phyloP scores from a whole-genome alignment of 2,329 filamentous ascomycete genomes.

The Ophiosphaerella herpotricha region DNA sequence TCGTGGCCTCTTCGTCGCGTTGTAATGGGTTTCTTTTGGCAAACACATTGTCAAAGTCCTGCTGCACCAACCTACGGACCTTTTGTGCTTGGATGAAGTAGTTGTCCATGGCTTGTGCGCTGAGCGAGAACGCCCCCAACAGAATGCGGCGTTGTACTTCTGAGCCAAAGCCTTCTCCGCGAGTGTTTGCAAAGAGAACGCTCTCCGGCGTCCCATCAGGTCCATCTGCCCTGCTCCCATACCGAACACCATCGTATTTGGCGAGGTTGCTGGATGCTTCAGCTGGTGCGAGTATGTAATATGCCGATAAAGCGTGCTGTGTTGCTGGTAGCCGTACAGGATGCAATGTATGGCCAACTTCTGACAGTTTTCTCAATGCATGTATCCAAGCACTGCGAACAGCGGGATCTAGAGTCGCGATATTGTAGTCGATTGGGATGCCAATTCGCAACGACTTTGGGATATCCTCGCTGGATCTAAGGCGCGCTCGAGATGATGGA shows the following conservation, averaged over 20 bases:
- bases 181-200: conserved; percentile 69
- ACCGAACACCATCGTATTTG: conserved; percentile 96
- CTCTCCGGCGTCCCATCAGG: conserved; percentile 61
- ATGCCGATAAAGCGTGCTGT: conserved; percentile 82
- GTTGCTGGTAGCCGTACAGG: conserved; percentile 83
- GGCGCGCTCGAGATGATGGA: conserved; percentile 56
- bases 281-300: conserved; percentile 93
- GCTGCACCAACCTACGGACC: conserved; percentile 79
- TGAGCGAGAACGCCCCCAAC: conserved; percentile 86
- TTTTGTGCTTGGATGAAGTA: conserved; percentile 95
- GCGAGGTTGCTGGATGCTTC: conserved; percentile 95
- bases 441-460: conserved; percentile 53
- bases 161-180: conserved; percentile 75
- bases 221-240: conserved; percentile 65
- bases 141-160: conserved; percentile 89
- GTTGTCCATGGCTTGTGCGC: conserved; percentile 89
- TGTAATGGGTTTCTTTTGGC: conserved; percentile 69
- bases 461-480: conserved; percentile 7
- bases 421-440: conserved; percentile 80
- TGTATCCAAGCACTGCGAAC: conserved; percentile 73
- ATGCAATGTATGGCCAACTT: conserved; percentile 71
- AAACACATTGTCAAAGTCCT: conserved; percentile 85
- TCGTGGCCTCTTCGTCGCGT: conserved; percentile 36
- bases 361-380: conserved; percentile 63
- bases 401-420: conserved; percentile 72